phyloP scores from a whole-genome alignment of 345 rosid genomes.

The Populus simonii region DNA sequence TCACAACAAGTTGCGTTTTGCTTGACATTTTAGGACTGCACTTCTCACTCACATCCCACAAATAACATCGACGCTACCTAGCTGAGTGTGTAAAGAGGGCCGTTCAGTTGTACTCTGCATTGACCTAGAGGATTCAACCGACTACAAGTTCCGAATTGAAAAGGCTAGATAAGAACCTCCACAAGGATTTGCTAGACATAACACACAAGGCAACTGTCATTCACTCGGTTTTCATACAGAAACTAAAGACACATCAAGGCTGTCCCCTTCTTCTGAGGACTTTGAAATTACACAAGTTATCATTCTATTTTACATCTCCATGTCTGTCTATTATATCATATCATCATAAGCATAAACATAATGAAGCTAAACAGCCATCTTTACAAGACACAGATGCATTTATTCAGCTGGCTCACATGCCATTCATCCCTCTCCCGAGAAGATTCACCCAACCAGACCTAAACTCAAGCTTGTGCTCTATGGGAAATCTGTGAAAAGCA shows the following conservation, averaged over 20 bases:
- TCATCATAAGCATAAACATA: constrained; percentile 8
- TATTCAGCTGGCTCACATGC: constrained; percentile 35
- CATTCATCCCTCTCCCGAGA: constrained; percentile 26
- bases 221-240: constrained; percentile 12
- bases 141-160: neutral
- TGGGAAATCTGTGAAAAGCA: constrained; percentile 37
- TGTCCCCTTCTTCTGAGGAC: constrained; percentile 18
- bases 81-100: neutral
- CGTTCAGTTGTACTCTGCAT: neutral
- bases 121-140: neutral
- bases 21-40: neutral
- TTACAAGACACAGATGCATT: constrained; percentile 19
- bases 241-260: constrained; percentile 13
- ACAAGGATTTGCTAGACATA: neutral
- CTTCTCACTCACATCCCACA: neutral
- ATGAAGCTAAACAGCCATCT: constrained; percentile 5
- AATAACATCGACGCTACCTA: neutral
- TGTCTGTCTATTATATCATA: constrained; percentile 16
- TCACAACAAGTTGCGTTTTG: neutral
- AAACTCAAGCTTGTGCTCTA: constrained; percentile 48
- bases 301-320: constrained; percentile 28
- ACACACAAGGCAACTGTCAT: neutral
- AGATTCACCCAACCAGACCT: constrained; percentile 32
- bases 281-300: constrained; percentile 10
- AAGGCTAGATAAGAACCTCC: neutral